A percentile compares a stretch with the other conserved stretches of the same genome.
Conservation (phyloP, 805 yeast genomes). For the Zygoascus flipseniorum region DNA sequence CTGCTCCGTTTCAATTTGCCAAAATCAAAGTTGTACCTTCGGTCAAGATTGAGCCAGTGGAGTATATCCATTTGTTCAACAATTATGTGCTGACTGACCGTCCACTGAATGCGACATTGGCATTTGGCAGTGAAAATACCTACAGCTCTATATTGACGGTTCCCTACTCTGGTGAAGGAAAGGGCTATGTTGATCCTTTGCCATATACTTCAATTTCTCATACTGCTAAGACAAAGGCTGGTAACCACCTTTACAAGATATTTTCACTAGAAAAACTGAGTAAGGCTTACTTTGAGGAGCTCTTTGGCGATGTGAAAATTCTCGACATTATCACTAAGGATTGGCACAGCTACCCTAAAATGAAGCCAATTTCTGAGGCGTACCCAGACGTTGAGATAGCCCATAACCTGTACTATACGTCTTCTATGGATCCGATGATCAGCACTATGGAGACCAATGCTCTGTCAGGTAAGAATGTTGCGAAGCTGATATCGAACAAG, state of each 20-base stretch:
- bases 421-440: conserved; percentile 38
- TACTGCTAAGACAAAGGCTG: conserved; percentile 4
- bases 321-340: conserved; percentile 26
- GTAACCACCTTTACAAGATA: conserved; percentile 35
- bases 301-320: conserved; percentile 22
- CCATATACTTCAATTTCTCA: conserved; percentile 9
- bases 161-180: not conserved
- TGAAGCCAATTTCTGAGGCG: conserved; percentile 27
- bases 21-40: conserved; percentile 11
- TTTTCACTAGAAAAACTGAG: conserved; percentile 28
- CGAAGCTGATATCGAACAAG: conserved; percentile 30
- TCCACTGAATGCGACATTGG: conserved; percentile 2
- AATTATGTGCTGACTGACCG: conserved; percentile 18
- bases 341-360: conserved; percentile 40
- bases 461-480: conserved; percentile 42
- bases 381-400: conserved; percentile 25
- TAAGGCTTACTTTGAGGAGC: conserved; percentile 13
- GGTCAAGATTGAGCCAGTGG: conserved; percentile 16
- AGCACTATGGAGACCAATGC: conserved; percentile 48
- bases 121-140: conserved; percentile 5
- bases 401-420: conserved; percentile 35
- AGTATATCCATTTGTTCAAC: conserved; percentile 35
- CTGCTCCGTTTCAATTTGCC: conserved; percentile 34
- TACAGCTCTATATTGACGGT: conserved; percentile 5
- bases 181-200: not conserved